phyloP scores from a whole-genome alignment of 805 yeast species.

The Saturnispora diversa region DNA sequence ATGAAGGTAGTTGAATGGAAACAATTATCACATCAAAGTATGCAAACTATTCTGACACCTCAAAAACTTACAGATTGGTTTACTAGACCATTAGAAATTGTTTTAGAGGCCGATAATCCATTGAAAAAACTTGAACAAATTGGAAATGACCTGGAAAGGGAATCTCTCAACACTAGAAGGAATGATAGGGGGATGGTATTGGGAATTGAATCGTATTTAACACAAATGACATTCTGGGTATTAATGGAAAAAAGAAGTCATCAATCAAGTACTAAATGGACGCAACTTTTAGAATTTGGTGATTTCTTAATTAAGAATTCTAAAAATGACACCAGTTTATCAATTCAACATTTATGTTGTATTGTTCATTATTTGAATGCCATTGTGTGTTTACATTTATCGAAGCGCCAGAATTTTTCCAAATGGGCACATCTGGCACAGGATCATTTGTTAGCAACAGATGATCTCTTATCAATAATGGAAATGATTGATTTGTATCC shows the following conservation, averaged over 20 bases:
- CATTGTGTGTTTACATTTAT: not conserved
- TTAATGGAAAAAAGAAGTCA: slow-evolving; percentile 1
- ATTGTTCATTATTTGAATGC: slow-evolving; percentile 5
- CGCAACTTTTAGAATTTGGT: slow-evolving; percentile 1
- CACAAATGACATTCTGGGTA: slow-evolving; percentile 1
- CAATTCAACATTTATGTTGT: not conserved
- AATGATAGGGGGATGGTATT: slow-evolving; percentile 1
- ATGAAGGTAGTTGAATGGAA: slow-evolving; percentile 8
- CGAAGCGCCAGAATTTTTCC: not conserved
- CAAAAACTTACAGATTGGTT: slow-evolving; percentile 1
- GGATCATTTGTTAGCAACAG: not conserved
- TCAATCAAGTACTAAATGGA: slow-evolving; percentile 1
- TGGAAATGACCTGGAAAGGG: not conserved
- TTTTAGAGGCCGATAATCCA: not conserved
- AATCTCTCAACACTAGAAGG: not conserved
- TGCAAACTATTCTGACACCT: not conserved
- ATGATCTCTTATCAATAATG: slow-evolving; percentile 2
- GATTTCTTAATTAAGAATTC: not conserved
- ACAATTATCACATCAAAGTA: slow-evolving; percentile 6
- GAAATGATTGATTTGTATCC: slow-evolving; percentile 7
- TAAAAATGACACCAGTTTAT: not conserved
- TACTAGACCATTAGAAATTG: slow-evolving; percentile 4
- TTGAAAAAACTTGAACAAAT: not conserved
- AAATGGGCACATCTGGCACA: slow-evolving; percentile 6
- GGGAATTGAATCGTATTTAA: slow-evolving; percentile 1